Evolutionary conservation across 73 alveolate genomes (phyloP).

Genomic region (Diophrys sp.): DNA sequence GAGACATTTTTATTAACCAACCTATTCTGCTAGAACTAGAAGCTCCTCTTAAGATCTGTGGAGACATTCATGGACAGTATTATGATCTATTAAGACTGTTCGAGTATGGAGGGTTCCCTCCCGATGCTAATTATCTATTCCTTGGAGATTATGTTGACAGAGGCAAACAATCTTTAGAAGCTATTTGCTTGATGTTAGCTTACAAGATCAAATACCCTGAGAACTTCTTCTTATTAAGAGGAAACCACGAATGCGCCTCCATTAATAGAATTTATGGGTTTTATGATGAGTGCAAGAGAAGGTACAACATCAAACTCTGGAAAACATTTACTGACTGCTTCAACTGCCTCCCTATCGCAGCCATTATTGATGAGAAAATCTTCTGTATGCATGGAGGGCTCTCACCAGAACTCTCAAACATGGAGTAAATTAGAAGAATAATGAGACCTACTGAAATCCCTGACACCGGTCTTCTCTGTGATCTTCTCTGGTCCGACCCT

Average conservation of each 20-base stretch:
- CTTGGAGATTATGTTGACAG: constrained; percentile 90
- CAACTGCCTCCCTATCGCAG: constrained; percentile 84
- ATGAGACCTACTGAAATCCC: constrained; percentile 75
- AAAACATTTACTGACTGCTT: constrained; percentile 79
- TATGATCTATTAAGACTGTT: constrained; percentile 89
- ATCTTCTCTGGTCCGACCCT: constrained; percentile 59
- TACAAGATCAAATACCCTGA: constrained; percentile 77
- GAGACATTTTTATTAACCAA: constrained; percentile 83
- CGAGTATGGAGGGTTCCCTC: constrained; percentile 98
- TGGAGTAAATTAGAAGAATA: constrained; percentile 54
- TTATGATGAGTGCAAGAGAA: constrained; percentile 79
- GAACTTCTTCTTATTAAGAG: constrained; percentile 82
- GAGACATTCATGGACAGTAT: constrained; percentile 95
- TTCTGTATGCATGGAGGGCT: constrained; percentile 81
- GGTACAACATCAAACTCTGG: constrained; percentile 70
- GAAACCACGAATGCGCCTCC: constrained; percentile 88
- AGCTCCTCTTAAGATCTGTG: constrained; percentile 83
- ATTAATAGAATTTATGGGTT: constrained; percentile 85
- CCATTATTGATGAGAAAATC: constrained; percentile 77
- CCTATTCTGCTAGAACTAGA: constrained; percentile 83
- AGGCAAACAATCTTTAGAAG: constrained; percentile 81
- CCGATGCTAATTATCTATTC: constrained; percentile 85
- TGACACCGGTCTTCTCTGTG: constrained; percentile 55
- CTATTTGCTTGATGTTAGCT: constrained; percentile 76
- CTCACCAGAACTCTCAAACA: constrained; percentile 54